phyloP scores from a whole-genome alignment of 176 grass and related monocot genomes.

The Zoysia pacifica region DNA sequence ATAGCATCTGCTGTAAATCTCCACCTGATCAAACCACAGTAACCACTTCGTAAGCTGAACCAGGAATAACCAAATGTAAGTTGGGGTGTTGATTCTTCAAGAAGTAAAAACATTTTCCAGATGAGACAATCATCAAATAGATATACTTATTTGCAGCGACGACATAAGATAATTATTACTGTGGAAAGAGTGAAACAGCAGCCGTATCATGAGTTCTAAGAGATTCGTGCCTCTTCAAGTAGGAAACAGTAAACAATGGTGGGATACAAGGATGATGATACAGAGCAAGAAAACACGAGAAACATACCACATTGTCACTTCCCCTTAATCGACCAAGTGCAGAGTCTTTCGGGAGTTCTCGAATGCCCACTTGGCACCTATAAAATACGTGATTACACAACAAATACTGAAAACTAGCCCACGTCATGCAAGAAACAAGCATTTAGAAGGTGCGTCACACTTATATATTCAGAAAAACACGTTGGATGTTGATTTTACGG shows the following conservation, averaged over 20 bases:
- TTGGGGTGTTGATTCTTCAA: background rate
- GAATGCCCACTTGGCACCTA: slow-evolving; percentile 83
- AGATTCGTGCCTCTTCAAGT: background rate
- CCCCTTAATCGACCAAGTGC: slow-evolving; percentile 84
- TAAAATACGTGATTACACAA: slow-evolving; percentile 27
- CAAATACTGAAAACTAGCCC: background rate
- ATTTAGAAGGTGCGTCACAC: background rate
- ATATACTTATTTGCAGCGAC: background rate
- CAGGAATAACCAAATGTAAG: background rate
- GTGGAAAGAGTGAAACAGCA: background rate
- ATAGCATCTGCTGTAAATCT: slow-evolving; percentile 93
- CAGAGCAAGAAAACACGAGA: background rate
- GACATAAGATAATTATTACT: background rate
- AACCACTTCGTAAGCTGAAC: background rate
- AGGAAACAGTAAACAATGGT: background rate
- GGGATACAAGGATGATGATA: background rate
- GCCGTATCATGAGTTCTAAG: background rate
- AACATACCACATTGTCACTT: slow-evolving; percentile 93
- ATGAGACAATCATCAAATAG: background rate
- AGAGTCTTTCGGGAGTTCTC: slow-evolving; percentile 88
- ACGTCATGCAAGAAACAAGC: background rate
- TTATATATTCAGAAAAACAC: background rate
- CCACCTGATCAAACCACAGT: slow-evolving; percentile 53
- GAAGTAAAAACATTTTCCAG: background rate
- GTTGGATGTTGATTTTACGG: background rate